These are phyloP conservation scores for Mrakiaceae sp. DNA, from an alignment of 1,284 basidiomycete species.

Conservation along the genomic window DNA sequence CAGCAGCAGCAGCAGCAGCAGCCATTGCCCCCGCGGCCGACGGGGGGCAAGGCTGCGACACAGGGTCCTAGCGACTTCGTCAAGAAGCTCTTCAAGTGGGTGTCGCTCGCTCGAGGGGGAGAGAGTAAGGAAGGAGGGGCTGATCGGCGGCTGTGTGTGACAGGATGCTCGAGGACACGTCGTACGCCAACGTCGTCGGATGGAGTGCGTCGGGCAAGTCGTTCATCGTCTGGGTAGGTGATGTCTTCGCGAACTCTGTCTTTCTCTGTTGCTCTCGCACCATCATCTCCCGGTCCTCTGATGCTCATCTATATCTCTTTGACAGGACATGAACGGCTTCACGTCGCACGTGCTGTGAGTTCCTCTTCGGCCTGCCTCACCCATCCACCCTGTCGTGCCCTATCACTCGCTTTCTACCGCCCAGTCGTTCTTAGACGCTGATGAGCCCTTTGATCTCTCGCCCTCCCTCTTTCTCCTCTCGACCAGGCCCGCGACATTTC, in stretches of 20 bases:
- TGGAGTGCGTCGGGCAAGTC: conserved; percentile 81
- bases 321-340: conserved; percentile 89
- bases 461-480: neutral
- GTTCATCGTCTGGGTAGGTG: conserved; percentile 73
- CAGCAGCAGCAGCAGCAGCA: no score
- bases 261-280: neutral
- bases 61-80: conserved; percentile 62
- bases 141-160: neutral
- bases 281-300: neutral
- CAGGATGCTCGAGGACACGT: conserved; percentile 77
- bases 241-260: neutral
- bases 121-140: neutral
- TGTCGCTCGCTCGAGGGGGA: conserved; percentile 17
- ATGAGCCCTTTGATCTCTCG: neutral
- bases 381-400: neutral
- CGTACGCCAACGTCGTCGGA: conserved; percentile 62
- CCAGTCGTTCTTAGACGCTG: neutral
- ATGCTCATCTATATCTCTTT: neutral
- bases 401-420: neutral
- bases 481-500: conserved; percentile 68
- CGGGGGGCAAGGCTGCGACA: neutral
- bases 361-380: neutral
- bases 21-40: no score
- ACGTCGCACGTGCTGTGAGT: conserved; percentile 70
- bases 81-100: conserved; percentile 84